Evolutionary conservation across 2,329 filamentous ascomycete genomes (phyloP).

Genomic region (Colletotrichum zoysiae): DNA sequence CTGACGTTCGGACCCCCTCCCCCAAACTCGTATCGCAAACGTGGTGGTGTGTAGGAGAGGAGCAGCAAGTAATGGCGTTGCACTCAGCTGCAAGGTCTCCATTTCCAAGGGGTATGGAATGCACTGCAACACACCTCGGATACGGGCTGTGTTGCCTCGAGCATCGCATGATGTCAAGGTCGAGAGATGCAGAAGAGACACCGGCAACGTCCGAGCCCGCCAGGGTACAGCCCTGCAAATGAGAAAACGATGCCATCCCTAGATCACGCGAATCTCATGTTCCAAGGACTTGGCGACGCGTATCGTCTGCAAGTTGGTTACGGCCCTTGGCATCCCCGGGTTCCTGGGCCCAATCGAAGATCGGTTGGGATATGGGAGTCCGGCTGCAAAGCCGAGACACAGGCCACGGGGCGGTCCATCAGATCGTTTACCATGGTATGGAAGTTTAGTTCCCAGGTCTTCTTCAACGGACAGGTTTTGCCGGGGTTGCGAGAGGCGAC

Average conservation of each 20-base stretch:
- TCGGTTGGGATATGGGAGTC: constrained; percentile 24
- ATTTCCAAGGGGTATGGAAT: constrained; percentile 4
- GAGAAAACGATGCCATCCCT: background rate
- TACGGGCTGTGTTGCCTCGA: constrained; percentile 28
- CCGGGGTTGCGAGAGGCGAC: constrained; percentile 12
- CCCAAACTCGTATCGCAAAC: constrained; percentile 27
- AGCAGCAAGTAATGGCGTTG: constrained; percentile 7
- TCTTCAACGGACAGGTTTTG: constrained; percentile 20
- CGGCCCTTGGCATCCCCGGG: constrained; percentile 29
- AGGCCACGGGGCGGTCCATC: constrained; percentile 17
- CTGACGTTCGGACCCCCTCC: constrained; percentile 21
- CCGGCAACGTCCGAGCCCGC: constrained; percentile 20
- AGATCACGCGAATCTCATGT: constrained; percentile 17
- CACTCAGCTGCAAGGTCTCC: constrained; percentile 12
- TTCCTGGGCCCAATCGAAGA: constrained; percentile 13
- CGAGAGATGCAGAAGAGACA: constrained; percentile 4
- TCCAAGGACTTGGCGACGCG: constrained; percentile 14
- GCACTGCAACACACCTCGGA: constrained; percentile 21
- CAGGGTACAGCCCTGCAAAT: constrained; percentile 16
- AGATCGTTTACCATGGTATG: background rate
- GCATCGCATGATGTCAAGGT: constrained; percentile 25
- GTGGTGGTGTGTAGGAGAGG: constrained; percentile 26
- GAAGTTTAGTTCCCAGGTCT: constrained; percentile 13
- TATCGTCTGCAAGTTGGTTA: constrained; percentile 29
- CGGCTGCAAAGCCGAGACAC: constrained; percentile 21